Evolutionary conservation across 2,329 filamentous ascomycete genomes (phyloP).

Genomic region (Daldinia eschscholtzii): DNA sequence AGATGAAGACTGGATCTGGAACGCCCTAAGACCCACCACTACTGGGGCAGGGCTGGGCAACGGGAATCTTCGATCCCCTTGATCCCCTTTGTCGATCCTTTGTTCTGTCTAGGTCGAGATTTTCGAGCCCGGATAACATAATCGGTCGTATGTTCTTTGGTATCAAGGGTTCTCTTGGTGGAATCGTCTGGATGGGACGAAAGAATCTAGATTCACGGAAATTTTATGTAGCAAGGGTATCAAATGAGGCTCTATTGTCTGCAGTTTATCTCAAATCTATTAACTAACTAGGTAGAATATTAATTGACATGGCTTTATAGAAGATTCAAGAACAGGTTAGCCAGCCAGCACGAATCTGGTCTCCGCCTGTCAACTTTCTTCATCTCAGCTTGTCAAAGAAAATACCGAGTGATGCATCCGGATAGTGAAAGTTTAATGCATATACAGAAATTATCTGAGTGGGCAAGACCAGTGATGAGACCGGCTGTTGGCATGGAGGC

Average conservation of each 20-base stretch:
- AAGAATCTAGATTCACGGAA: constrained; percentile 9
- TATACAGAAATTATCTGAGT: constrained; percentile 17
- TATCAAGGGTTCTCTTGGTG: constrained; percentile 9
- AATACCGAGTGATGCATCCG: constrained; percentile 22
- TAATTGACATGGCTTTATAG: background rate
- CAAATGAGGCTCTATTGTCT: constrained; percentile 32
- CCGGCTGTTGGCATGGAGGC: constrained; percentile 28
- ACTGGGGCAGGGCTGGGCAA: constrained; percentile 32
- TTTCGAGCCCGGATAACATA: constrained; percentile 27
- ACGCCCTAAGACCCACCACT: constrained; percentile 31
- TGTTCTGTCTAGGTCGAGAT: constrained; percentile 40
- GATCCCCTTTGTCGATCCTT: constrained; percentile 42
- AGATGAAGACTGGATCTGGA: constrained; percentile 34
- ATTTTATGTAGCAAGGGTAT: constrained; percentile 10
- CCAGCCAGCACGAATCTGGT: background rate
- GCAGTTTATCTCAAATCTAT: background rate
- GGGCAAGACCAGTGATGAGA: constrained; percentile 14
- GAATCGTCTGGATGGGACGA: constrained; percentile 29
- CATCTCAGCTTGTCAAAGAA: constrained; percentile 1
- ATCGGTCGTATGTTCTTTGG: constrained; percentile 12
- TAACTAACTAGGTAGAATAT: background rate
- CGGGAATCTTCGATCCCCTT: constrained; percentile 42
- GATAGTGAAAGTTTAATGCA: constrained; percentile 14
- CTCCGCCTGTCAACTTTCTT: constrained; percentile 5
- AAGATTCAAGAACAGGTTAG: constrained; percentile 31